These are phyloP conservation scores for Phytophthora niederhauseri DNA, from an alignment of 352 stramenopile genomes.

Conservation along the genomic window DNA sequence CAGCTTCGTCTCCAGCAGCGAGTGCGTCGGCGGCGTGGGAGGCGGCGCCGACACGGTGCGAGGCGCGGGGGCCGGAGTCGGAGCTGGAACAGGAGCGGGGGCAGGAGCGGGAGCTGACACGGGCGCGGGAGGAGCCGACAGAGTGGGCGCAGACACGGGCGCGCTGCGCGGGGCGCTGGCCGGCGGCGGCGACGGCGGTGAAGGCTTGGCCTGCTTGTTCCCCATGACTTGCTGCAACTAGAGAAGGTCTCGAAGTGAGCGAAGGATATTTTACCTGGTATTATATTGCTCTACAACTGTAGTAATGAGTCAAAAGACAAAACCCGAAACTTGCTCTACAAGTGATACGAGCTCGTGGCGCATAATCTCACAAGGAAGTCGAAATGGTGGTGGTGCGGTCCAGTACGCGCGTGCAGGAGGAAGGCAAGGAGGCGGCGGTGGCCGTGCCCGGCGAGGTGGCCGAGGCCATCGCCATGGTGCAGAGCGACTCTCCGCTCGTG, in stretches of 20 bases:
- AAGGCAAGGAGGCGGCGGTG: conserved; percentile 43
- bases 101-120: conserved; percentile 12
- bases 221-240: conserved; percentile 48
- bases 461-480: conserved; percentile 65
- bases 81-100: conserved; percentile 7
- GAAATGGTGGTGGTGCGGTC: conserved; percentile 50
- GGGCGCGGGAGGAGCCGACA: conserved; percentile 11
- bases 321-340: background rate
- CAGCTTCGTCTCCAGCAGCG: conserved; percentile 72
- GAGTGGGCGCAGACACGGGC: background rate
- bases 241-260: conserved; percentile 3
- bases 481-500: conserved; percentile 60
- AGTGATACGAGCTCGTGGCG: background rate
- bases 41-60: conserved; percentile 20
- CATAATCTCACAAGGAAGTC: background rate
- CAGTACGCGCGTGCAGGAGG: conserved; percentile 54
- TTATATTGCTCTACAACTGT: background rate
- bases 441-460: conserved; percentile 49
- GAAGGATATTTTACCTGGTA: background rate
- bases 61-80: conserved; percentile 7
- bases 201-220: conserved; percentile 84
- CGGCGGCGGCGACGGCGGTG: conserved; percentile 37
- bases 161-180: conserved; percentile 18
- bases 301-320: background rate
- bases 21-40: conserved; percentile 31